These are phyloP conservation scores for Cladophialophora bantiana DNA, from an alignment of 2,329 filamentous ascomycete species.

Conservation along the genomic window DNA sequence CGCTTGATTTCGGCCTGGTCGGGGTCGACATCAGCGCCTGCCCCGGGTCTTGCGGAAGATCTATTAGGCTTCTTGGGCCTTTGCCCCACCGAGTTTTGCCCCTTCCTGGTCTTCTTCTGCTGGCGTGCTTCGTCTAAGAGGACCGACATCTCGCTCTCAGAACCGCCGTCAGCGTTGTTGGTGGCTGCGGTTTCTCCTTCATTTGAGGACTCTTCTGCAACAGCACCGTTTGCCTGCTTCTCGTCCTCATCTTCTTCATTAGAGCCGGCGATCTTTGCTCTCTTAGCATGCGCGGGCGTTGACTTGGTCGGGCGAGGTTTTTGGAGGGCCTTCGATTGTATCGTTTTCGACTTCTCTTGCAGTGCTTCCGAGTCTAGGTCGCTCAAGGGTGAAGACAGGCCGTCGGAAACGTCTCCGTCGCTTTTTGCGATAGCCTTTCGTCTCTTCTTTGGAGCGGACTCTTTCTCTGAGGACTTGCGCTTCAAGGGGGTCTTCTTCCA, in stretches of 20 bases:
- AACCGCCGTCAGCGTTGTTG: constrained; percentile 46
- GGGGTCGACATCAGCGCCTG: constrained; percentile 60
- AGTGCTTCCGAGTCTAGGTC: constrained; percentile 23
- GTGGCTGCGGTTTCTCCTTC: constrained; percentile 12
- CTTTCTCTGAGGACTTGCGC: constrained; percentile 27
- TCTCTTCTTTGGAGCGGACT: constrained; percentile 30
- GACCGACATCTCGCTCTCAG: constrained; percentile 72
- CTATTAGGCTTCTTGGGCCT: constrained; percentile 40
- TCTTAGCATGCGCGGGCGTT: constrained; percentile 36
- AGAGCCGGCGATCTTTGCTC: constrained; percentile 32
- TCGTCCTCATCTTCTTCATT: constrained; percentile 28
- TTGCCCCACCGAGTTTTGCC: constrained; percentile 44
- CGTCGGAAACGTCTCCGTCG: constrained; percentile 27
- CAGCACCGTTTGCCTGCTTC: constrained; percentile 13
- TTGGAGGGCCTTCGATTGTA: constrained; percentile 10
- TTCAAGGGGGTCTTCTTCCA: constrained; percentile 25
- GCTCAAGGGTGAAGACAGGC: constrained; percentile 34
- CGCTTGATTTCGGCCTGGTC: constrained; percentile 85
- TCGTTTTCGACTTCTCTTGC: constrained; percentile 27
- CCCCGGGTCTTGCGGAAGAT: constrained; percentile 49
- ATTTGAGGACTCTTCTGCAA: constrained; percentile 16
- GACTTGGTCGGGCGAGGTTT: constrained; percentile 29
- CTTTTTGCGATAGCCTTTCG: constrained; percentile 29
- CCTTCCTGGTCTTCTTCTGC: constrained; percentile 61
- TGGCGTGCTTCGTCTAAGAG: constrained; percentile 78